Conservation (phyloP, 345 rosid species). For the Eucalyptus shirleyi region DNA sequence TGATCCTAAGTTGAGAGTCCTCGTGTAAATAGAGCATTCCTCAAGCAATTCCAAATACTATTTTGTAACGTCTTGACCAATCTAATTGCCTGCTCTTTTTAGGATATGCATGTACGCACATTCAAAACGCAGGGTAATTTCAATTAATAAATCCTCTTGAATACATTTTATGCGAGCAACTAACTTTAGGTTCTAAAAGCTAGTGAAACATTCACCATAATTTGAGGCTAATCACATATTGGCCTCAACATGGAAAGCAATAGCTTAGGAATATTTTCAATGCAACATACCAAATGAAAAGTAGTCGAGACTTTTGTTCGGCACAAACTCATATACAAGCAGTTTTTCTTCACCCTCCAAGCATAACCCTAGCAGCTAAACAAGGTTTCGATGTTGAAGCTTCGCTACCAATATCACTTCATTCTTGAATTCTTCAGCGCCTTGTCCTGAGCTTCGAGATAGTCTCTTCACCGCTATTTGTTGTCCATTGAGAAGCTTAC, state of each 20-base stretch:
- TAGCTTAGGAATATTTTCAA: neutral
- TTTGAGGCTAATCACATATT: neutral
- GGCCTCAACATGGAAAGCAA: neutral
- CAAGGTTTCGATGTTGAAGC: too few relatives aligned
- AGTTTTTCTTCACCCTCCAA: conserved; percentile 32
- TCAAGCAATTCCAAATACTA: neutral
- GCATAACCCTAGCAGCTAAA: rapidly evolving
- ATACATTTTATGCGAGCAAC: neutral
- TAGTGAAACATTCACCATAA: neutral
- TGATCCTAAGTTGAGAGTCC: neutral
- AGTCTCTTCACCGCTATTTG: too few relatives aligned
- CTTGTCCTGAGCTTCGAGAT: too few relatives aligned
- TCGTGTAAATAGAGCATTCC: neutral
- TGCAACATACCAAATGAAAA: neutral
- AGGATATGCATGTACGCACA: neutral
- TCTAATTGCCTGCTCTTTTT: neutral
- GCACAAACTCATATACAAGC: conserved; percentile 28
- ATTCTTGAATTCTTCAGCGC: too few relatives aligned
- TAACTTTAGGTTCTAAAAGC: neutral
- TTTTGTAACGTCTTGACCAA: conserved; percentile 2
- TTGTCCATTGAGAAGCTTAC: too few relatives aligned
- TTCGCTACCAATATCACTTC: too few relatives aligned
- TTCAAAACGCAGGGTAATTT: neutral
- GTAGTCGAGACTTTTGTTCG: neutral
- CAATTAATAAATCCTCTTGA: neutral